Base-by-base conservation (phyloP, 805 yeast genomes). In the Hanseniaspora thailandica region DNA sequence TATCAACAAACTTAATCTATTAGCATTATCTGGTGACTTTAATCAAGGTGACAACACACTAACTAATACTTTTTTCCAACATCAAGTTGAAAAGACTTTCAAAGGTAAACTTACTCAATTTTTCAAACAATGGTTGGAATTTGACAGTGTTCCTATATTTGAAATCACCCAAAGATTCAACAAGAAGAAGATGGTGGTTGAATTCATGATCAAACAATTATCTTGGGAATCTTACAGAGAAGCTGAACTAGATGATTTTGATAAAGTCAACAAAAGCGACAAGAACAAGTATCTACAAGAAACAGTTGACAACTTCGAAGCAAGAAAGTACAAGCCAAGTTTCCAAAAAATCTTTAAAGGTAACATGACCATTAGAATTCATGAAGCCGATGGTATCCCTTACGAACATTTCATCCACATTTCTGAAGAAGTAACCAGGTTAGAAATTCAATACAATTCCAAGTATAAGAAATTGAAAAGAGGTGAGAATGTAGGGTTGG, bases 351-450 rank as follows among this genome's bases (percentile, higher is more conserved):
- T 81, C 2, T 86, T 89, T 62, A 76, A 86, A 0, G 99, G 99
- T 0, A 96, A 97, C 0, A 86, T 93, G 85, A 93, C 99, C 0
- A 86, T 93, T 35, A 73, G 98, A 61, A 89, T 93, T 35, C 98
- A 93, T 64, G 99, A 93, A 63, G 94, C 96, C 0, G 97, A 93
- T 66, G 98, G 98, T 8, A 87, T 97, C 0, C 98, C 99, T 0
- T 93, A 93, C 63, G 99, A 93, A 62, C 99, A 93, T 65, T 90
- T 93, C 46, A 96, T 93, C 22, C 94, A 87, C 58, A 71, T 93
- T 50, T 86, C 87, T 60, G 97, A 90, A 43, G 77, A 80, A 1
- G 80, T 81, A 59, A 86, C 95, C 0, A 87, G 86, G 62, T 71
- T 93, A 44, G 98, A 93, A 62, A 87, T 93, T 46, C 97, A 87